phyloP scores from a whole-genome alignment of 2,329 filamentous ascomycete genomes.

The Teratosphaeriaceae sp. region DNA sequence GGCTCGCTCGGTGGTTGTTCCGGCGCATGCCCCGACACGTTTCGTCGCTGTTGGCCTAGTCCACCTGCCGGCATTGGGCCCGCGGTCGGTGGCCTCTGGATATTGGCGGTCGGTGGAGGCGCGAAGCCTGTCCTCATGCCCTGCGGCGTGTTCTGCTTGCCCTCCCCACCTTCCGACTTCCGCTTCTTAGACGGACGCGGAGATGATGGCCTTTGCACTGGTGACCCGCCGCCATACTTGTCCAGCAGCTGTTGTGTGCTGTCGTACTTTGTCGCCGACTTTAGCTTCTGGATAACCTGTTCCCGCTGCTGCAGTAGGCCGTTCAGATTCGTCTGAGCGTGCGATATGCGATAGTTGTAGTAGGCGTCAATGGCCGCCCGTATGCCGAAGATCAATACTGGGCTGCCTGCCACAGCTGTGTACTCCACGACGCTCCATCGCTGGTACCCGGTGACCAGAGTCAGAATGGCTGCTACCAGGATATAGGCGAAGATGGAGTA shows the following conservation, averaged over 20 bases:
- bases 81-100: constrained; percentile 33
- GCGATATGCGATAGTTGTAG: constrained; percentile 76
- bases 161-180: constrained; percentile 15
- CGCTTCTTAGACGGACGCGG: constrained; percentile 31
- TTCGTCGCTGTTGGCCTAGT: constrained; percentile 5
- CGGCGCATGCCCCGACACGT: constrained; percentile 38
- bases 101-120: constrained; percentile 61
- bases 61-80: constrained; percentile 4
- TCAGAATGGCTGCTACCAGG: constrained; percentile 72
- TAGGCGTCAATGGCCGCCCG: constrained; percentile 60
- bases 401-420: constrained; percentile 68
- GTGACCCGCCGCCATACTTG: constrained; percentile 73
- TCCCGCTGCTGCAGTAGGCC: constrained; percentile 71
- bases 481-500: constrained; percentile 90
- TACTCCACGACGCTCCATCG: constrained; percentile 74
- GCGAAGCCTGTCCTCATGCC: constrained; percentile 52
- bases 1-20: constrained; percentile 36
- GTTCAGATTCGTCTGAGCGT: constrained; percentile 62
- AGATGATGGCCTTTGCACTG: constrained; percentile 27
- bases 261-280: constrained; percentile 92
- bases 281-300: constrained; percentile 87
- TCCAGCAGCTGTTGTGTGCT: constrained; percentile 88
- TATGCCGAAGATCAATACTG: constrained; percentile 64
- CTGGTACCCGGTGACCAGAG: constrained; percentile 76
- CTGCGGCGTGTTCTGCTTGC: constrained; percentile 25